Conservation (phyloP, 805 yeast species). For the Candida hispaniensis region DNA sequence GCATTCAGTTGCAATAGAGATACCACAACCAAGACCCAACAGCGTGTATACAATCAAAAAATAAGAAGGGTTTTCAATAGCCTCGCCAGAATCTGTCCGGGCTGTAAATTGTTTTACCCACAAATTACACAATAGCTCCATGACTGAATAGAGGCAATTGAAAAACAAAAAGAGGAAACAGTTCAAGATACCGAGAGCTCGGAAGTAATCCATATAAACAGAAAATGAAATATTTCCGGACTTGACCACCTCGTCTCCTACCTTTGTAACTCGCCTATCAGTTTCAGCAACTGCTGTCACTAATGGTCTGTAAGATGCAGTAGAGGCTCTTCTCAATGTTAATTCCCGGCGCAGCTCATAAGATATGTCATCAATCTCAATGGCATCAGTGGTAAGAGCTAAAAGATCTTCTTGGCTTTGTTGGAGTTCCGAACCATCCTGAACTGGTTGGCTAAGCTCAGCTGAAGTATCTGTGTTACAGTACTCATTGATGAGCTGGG, state of each 20-base stretch:
- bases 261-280: no score
- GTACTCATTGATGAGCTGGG: slow-evolving; percentile 20
- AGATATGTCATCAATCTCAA: slow-evolving; percentile 5
- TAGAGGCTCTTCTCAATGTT: slow-evolving; percentile 7
- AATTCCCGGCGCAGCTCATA: no score
- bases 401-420: no score
- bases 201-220: slow-evolving; percentile 61
- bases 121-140: slow-evolving; percentile 54
- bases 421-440: neutral
- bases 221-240: slow-evolving; percentile 40
- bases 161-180: slow-evolving; percentile 33
- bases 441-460: neutral
- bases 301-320: slow-evolving; percentile 1
- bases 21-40: slow-evolving; percentile 42
- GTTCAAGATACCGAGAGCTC: slow-evolving; percentile 44
- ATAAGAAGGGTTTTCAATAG: slow-evolving; percentile 53
- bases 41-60: slow-evolving; percentile 59
- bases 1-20: slow-evolving; percentile 45
- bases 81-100: slow-evolving; percentile 45
- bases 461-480: slow-evolving; percentile 13
- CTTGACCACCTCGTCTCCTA: slow-evolving; percentile 6
- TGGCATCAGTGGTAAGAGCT: neutral
- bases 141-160: slow-evolving; percentile 34
- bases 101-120: slow-evolving; percentile 94
- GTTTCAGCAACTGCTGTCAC: slow-evolving; percentile 7